Evolutionary conservation across 768 basidiomycete genomes (phyloP), one percentile per base, ranked within the genome.

Genomic region (Trametes gibbosa): DNA sequence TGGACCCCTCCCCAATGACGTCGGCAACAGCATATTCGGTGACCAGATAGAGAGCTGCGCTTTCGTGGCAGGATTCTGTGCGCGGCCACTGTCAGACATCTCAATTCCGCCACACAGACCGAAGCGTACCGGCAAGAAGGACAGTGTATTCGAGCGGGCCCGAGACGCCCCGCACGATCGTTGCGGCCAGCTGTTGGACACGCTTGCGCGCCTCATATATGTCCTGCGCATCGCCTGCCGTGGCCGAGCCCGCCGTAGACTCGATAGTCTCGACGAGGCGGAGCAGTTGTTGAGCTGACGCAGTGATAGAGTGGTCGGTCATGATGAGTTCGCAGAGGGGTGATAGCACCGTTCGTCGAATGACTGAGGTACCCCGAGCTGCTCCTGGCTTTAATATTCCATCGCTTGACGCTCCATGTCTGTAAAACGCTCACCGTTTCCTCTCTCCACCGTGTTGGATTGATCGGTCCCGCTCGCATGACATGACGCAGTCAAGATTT

Each of bases 61-160:
- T 62, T 23, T 62, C 61, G 3, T 58, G 56, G n/a, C 55, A 57
- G 13, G 61, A 53, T n/a, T 58, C 56, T 58, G 19, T 1, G 27
- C 7, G 7, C 32, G 10, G 5, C 4, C 29, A 10, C 40, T 42
- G 35, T 37, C 12, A 25, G 52, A 24, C 42, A 4, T n/a, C 13
- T 10, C 32, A 2, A 1, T 19, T 32, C 5, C 14, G 14, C 43
- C 25, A 27, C n/a, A 37, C 40, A 13, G 13, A 21, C 5, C 24
- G 5, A n/a, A 32, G 32, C 52, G 1, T 23, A 58, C 61, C 61
- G 21, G 61, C 56, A 14, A 62, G 42, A 5, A 39, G 35, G n/a
- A 62, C 41, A 16, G 61, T 58, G 34, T 62, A 62, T 29, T 57
- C 61, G 6, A 39, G 27, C 9, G 61, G 61, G 24, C 61, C 61